Conservation (phyloP, 441 rosid genomes). For the Bocquillonia castaneifolia region DNA sequence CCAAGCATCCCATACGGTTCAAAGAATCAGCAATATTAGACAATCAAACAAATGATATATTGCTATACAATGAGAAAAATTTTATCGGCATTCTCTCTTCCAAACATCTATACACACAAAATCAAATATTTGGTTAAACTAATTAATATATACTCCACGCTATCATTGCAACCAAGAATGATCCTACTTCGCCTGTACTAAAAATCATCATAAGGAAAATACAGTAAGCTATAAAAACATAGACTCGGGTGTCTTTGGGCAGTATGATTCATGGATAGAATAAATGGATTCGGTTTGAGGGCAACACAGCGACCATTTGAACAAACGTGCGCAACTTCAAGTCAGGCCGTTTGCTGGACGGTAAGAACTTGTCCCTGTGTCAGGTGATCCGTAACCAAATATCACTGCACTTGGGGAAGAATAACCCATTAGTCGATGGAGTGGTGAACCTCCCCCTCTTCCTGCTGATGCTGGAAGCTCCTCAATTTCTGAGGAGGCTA, state of each 20-base stretch:
- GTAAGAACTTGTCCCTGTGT: constrained; percentile 20
- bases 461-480: constrained; percentile 35
- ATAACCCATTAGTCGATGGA: constrained; percentile 89
- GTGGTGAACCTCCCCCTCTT: constrained; percentile 49
- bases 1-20: too few species aligned
- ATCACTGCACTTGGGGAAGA: constrained; percentile 57
- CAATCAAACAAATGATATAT: constrained; percentile 16
- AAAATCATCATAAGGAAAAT: background rate
- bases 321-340: background rate
- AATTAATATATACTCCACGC: background rate
- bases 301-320: background rate
- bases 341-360: background rate
- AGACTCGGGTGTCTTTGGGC: background rate
- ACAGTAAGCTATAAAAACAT: too few species aligned
- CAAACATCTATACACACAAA: background rate
- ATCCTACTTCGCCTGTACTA: constrained; percentile 12
- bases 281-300: background rate
- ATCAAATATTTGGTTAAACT: background rate
- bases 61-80: background rate
- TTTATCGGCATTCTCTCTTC: background rate
- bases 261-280: background rate
- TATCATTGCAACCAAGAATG: background rate
- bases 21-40: background rate
- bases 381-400: constrained; percentile 20
- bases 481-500: constrained; percentile 37